Conservation (phyloP, 2,329 filamentous ascomycete genomes). For the Colletotrichum sp. region DNA sequence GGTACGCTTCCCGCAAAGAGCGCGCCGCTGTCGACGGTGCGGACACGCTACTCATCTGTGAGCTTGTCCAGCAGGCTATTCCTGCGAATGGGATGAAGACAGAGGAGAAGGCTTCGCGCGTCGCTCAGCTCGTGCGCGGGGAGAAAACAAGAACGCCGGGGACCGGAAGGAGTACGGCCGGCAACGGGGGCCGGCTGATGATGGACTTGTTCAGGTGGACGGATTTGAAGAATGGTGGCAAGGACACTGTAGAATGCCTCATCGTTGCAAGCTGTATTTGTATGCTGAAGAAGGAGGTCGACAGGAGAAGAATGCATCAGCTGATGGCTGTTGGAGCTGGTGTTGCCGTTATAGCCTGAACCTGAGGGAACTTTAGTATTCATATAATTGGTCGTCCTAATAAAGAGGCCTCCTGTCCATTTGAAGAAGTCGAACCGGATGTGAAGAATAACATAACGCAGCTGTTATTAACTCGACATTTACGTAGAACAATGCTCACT, state of each 20-base stretch:
- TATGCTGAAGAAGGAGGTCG: constrained; percentile 71
- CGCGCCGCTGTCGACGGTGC: constrained; percentile 43
- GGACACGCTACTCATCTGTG: constrained; percentile 55
- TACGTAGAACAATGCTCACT: background rate
- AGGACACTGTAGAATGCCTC: constrained; percentile 52
- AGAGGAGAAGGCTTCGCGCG: constrained; percentile 25
- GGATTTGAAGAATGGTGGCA: constrained; percentile 34
- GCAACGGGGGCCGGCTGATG: constrained; percentile 55
- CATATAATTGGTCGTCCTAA: background rate
- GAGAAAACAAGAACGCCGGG: constrained; percentile 43
- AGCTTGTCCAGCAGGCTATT: constrained; percentile 44
- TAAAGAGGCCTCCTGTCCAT: background rate
- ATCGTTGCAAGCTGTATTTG: constrained; percentile 61
- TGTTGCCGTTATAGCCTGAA: constrained; percentile 21
- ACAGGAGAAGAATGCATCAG: constrained; percentile 59
- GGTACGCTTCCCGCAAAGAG: constrained; percentile 55
- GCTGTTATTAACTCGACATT: background rate
- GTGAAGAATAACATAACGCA: background rate
- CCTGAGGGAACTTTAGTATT: background rate
- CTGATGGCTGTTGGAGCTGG: constrained; percentile 46
- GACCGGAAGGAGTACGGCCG: constrained; percentile 41
- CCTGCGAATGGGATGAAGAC: constrained; percentile 17
- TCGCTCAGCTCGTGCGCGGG: constrained; percentile 51
- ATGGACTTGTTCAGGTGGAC: constrained; percentile 44
- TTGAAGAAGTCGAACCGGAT: background rate